Conservation (phyloP, 2,329 filamentous ascomycete species). For the Pseudogymnoascus sp. region DNA sequence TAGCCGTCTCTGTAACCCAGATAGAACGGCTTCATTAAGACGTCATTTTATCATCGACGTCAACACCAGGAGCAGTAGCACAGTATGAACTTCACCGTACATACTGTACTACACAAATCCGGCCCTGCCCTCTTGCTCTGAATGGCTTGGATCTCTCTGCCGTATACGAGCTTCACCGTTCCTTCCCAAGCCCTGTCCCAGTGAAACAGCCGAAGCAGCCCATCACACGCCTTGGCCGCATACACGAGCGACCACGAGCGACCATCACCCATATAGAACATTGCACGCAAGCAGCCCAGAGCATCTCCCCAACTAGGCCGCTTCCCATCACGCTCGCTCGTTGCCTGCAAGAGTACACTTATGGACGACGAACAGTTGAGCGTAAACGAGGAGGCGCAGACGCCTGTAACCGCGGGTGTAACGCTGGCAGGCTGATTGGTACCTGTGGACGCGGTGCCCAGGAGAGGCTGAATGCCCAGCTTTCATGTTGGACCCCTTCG, state of each 20-base stretch:
- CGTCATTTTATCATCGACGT: neutral
- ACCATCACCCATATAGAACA: neutral
- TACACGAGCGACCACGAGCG: neutral
- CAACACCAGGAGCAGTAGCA: neutral
- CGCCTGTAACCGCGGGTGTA: conserved; percentile 6
- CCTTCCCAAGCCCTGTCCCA: neutral
- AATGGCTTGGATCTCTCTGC: neutral
- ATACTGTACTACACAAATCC: neutral
- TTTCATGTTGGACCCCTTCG: neutral
- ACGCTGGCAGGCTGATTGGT: conserved; percentile 1
- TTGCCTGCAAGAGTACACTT: neutral
- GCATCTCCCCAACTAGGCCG: neutral
- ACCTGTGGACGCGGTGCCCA: neutral
- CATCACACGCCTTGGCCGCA: conserved; percentile 2
- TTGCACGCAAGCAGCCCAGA: neutral
- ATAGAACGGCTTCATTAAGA: neutral
- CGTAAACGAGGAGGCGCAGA: conserved; percentile 1
- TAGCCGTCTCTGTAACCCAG: neutral
- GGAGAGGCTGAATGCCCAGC: neutral
- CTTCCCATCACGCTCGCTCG: neutral
- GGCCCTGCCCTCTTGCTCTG: neutral
- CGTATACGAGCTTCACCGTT: neutral
- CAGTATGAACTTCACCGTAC: neutral
- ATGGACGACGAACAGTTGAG: neutral
- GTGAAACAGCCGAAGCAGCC: conserved; percentile 1